Base-by-base conservation (phyloP, 257 asterid genomes). In the Capsicum rhomboideum region DNA sequence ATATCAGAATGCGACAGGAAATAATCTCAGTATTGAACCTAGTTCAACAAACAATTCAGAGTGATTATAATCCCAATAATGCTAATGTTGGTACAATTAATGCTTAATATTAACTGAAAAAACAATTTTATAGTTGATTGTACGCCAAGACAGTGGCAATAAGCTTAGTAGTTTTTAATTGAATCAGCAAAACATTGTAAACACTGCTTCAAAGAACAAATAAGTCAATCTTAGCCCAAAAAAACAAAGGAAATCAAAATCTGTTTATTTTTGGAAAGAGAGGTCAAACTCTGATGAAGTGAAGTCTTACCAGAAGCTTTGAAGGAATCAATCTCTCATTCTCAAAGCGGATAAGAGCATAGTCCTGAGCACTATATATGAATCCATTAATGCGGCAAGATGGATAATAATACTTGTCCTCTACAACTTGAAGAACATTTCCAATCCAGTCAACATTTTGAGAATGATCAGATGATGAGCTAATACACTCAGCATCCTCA, bases 371-470 rank as follows among this genome's bases (percentile, higher is more conserved):
- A 83, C 88, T 92, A 82, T 92, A 93, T 68, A 86, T 82, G 88
- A 89, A 88, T 82, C 96, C 98, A 55, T 87, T 90, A 85, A 96
- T 85, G 90, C 88, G 71, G 92, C 97, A 93, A 80, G 98, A 90
- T 31, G 90, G 83, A 86, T 93, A 94, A 84, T 85, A 92, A 14
- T 83, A 80, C 87, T 92, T 94, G 58, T 86, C 92, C 86, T 92
- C 98, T 88, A 86, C 88, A 61, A 83, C 89, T 88, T 89, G 88
- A 87, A 87, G 83, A 66, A 90, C 85, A n/a, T 90, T 89, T 77
- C 98, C 97, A 72, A 89, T 90, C 98, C 98, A 96, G 84, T 85
- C 89, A 82, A 94, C 94, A 85, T 82, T 83, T 85, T 85, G 91
- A 83, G 88, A 79, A 72, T 82, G 83, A 75, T 85, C 90, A 49